These are phyloP conservation scores for Cutaneotrichosporon cyanovorans DNA, from an alignment of 1,284 basidiomycete species.

Conservation along the genomic window DNA sequence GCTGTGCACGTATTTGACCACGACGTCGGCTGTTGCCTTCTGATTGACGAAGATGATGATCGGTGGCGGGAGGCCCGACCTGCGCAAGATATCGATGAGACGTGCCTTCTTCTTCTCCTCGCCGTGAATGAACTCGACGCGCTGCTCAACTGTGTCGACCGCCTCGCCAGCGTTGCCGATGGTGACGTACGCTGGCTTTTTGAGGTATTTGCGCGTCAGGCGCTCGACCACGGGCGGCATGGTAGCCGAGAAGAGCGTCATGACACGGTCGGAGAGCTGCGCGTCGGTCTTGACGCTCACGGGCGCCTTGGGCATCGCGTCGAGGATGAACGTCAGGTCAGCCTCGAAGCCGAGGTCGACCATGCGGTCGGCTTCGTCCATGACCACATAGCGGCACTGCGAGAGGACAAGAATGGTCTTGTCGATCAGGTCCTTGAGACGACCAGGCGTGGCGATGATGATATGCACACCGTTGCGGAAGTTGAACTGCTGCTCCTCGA, in stretches of 20 bases:
- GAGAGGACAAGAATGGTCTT: slow-evolving; percentile 88
- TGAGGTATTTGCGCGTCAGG: slow-evolving; percentile 86
- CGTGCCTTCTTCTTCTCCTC: slow-evolving; percentile 86
- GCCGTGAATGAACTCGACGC: slow-evolving; percentile 82
- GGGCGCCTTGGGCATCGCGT: slow-evolving; percentile 62
- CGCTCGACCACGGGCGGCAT: slow-evolving; percentile 97
- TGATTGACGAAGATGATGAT: slow-evolving; percentile 99
- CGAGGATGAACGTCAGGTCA: slow-evolving; percentile 89
- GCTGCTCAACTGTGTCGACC: slow-evolving; percentile 94
- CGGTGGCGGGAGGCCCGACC: slow-evolving; percentile 69
- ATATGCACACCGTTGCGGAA: slow-evolving; percentile 93
- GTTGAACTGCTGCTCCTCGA: slow-evolving; percentile 96
- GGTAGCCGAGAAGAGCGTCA: slow-evolving; percentile 92
- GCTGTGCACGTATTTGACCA: slow-evolving; percentile 81
- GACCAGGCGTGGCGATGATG: slow-evolving; percentile 95
- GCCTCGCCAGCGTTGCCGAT: slow-evolving; percentile 97
- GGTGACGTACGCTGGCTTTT: slow-evolving; percentile 86
- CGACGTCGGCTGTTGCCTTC: slow-evolving; percentile 96
- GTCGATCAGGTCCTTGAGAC: slow-evolving; percentile 94
- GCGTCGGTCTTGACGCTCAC: slow-evolving; percentile 51
- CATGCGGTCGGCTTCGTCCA: slow-evolving; percentile 99
- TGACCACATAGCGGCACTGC: slow-evolving; percentile 95
- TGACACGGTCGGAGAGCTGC: slow-evolving; percentile 62
- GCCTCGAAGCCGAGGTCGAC: slow-evolving; percentile 94
- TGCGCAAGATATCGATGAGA: slow-evolving; percentile 84